Evolutionary conservation across 495 filamentous ascomycete genomes (phyloP).

Genomic region (Aspergillus baeticus): DNA sequence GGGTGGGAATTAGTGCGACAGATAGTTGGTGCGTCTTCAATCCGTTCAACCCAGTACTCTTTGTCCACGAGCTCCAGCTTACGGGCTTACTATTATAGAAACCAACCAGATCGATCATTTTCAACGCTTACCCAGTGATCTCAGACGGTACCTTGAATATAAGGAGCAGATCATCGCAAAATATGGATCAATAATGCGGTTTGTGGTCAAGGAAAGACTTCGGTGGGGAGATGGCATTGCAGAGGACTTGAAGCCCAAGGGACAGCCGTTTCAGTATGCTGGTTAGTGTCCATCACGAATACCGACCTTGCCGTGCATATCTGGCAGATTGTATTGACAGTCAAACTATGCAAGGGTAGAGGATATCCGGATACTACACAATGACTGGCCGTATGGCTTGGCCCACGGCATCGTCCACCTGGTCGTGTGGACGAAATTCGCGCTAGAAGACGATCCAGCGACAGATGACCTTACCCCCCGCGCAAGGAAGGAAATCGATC

Average conservation of each 20-base stretch:
- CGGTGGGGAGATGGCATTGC: slow-evolving; percentile 52
- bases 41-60: background rate
- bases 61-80: background rate
- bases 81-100: slow-evolving; percentile 26
- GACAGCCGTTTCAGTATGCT: slow-evolving; percentile 48
- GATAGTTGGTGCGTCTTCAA: slow-evolving; percentile 51
- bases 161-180: slow-evolving; percentile 58
- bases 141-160: slow-evolving; percentile 70
- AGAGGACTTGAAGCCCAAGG: slow-evolving; percentile 42
- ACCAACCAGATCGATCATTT: slow-evolving; percentile 71
- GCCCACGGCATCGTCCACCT: slow-evolving; percentile 74
- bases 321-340: background rate
- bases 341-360: slow-evolving; percentile 35
- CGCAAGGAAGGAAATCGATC: slow-evolving; percentile 62
- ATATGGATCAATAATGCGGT: slow-evolving; percentile 73
- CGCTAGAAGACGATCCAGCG: slow-evolving; percentile 61
- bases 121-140: slow-evolving; percentile 68
- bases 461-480: slow-evolving; percentile 66
- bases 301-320: background rate
- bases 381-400: slow-evolving; percentile 91
- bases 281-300: slow-evolving; percentile 30
- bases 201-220: slow-evolving; percentile 64
- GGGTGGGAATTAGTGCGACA: slow-evolving; percentile 63
- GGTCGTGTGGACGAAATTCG: slow-evolving; percentile 91
- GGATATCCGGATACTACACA: slow-evolving; percentile 73